Base-by-base conservation (phyloP, 2,329 filamentous ascomycete species). In the Arthrobotrys sphaeroides region DNA sequence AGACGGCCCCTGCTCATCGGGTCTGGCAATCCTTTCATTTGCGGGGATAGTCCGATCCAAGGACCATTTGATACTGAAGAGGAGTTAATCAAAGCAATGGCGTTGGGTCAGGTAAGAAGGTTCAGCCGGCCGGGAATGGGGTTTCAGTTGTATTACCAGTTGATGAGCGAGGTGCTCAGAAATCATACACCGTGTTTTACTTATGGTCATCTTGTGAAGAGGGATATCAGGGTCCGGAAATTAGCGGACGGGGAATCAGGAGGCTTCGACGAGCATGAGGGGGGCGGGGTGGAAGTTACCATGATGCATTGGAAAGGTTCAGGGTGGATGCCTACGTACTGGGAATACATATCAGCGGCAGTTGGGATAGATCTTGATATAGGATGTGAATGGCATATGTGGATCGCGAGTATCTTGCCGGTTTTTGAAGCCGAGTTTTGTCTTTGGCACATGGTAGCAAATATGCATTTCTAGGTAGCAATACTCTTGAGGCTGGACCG, bases 251-350 rank as follows among this genome's bases (percentile, higher is more conserved):
- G 31, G 31, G 31, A 33, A 7, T 7, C 2, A 1, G 31, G 12
- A 33, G 2, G 31, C 5, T n/a, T n/a, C 2, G 5, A 33, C 12
- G 31, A 33, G 5, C 5, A 9, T 2, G 12, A 12, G 12, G 16
- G 10, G 7, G 4, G 2, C 20, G 18, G 16, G 2, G 6, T 60
- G 1, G 55, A 61, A 22, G 3, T 61, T n/a, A 61, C 38, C 1
- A n/a, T 61, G n/a, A 45, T 61, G 18, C 16, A 61, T 61, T 61
- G 38, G 57, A 20, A 43, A 13, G 22, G 3, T 10, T 60, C 55
- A 1, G 55, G 55, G 22, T 60, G 55, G 55, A 22, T 60, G 3
- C 55, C 55, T 13, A 43, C 4, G 7, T 60, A 60, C 28, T 60
- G 36, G 55, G 55, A 43, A 16, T 60, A 42, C 43, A 26, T 12